Percentiles rank a stretch among this genome's conserved stretches.
Evolutionary conservation across 306 rosid species (phyloP).

Genomic region (Malus sylvestris): DNA sequence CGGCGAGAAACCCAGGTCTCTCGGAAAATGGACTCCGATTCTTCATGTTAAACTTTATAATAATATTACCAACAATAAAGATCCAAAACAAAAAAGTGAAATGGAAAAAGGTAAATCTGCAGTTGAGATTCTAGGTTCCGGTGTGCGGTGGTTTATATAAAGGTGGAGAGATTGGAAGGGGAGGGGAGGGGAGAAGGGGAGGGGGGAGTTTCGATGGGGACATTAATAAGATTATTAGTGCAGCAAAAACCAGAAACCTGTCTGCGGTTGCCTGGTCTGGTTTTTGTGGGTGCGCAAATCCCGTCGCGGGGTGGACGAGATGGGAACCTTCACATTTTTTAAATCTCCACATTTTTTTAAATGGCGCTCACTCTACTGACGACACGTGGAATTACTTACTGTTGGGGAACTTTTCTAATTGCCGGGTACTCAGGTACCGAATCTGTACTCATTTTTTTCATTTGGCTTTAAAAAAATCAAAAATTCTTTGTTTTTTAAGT

Average conservation of each 20-base stretch:
- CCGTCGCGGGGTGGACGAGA: too few relatives aligned
- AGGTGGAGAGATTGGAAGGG: background rate
- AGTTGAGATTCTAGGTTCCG: background rate
- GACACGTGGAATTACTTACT: background rate
- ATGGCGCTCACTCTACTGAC: background rate
- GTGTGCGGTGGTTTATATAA: background rate
- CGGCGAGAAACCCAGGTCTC: constrained; percentile 33
- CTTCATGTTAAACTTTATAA: constrained; percentile 20
- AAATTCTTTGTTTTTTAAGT: too few relatives aligned
- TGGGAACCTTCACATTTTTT: background rate
- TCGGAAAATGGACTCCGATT: constrained; percentile 17
- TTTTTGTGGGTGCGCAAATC: background rate
- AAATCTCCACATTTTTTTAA: background rate
- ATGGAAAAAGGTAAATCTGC: background rate
- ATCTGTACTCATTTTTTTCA: too few relatives aligned
- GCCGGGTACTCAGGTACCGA: too few relatives aligned
- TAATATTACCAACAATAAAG: background rate
- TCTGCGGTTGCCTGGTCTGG: background rate
- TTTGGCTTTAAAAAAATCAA: too few relatives aligned
- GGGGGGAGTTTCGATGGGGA: background rate
- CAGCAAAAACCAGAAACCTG: background rate
- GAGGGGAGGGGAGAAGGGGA: background rate
- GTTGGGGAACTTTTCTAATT: background rate
- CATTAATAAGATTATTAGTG: background rate
- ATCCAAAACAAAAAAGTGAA: background rate